These are phyloP conservation scores for Pelargonium myrrhifolium DNA, from an alignment of 441 rosid genomes.

Conservation along the genomic window DNA sequence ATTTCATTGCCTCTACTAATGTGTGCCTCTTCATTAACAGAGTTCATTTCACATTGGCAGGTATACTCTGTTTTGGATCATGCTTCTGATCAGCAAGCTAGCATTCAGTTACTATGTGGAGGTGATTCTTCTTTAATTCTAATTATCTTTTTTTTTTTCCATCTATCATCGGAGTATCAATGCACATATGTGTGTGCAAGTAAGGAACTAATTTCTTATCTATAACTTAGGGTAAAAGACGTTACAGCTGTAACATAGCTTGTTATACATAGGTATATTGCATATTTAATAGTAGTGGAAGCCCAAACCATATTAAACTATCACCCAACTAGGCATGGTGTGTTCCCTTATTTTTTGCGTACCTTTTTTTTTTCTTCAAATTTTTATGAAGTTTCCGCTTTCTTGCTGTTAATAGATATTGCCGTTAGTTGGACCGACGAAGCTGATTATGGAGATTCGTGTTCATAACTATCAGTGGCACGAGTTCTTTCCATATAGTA, in stretches of 20 bases:
- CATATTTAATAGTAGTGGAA: no score
- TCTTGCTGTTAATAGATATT: constrained; percentile 53
- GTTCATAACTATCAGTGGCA: constrained; percentile 68
- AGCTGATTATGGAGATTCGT: constrained; percentile 57
- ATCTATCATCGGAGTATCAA: no score
- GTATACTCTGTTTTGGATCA: constrained; percentile 92
- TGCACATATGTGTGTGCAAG: no score
- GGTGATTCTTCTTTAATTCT: constrained; percentile 36
- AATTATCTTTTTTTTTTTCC: constrained; percentile 2
- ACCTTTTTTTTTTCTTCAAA: no score
- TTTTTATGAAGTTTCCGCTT: no score
- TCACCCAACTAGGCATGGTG: no score
- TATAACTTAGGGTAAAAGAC: no score
- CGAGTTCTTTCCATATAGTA: constrained; percentile 81
- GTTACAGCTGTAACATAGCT: no score
- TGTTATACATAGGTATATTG: no score
- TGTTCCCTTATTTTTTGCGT: no score
- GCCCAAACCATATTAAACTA: no score
- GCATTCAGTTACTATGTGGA: constrained; percentile 97
- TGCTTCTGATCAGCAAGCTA: constrained; percentile 80
- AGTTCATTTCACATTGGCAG: constrained; percentile 34
- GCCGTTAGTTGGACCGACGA: constrained; percentile 80
- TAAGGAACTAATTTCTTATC: no score
- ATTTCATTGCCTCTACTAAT: neutral
- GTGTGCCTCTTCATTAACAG: constrained; percentile 11